A percentile compares a stretch with the other conserved stretches of the same genome.
Conservation (phyloP, 805 yeast species). For the Torulaspora maleeae region DNA sequence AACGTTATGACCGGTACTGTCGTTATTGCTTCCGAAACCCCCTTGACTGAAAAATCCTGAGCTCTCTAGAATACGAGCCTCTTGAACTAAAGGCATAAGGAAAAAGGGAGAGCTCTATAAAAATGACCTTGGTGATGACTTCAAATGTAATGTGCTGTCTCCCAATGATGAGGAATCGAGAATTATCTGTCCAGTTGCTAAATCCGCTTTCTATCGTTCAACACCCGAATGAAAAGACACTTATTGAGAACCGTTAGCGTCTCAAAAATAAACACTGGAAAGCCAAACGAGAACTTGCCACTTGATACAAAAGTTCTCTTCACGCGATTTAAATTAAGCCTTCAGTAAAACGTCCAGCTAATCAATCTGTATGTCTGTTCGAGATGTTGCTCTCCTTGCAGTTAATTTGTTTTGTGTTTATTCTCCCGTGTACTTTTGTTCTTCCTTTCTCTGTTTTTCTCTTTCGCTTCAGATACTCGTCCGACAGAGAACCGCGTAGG, state of each 20-base stretch:
- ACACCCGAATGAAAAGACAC: no score
- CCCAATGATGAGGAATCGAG: not conserved
- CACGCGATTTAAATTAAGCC: not conserved
- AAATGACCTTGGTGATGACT: not conserved
- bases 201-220: no score
- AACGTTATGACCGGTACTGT: constrained; percentile 20
- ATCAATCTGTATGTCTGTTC: not conserved
- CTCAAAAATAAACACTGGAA: no score
- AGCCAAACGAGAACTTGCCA: no score
- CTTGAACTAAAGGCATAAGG: constrained; percentile 15
- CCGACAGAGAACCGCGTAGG: constrained; percentile 6
- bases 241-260: no score
- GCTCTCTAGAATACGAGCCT: constrained; percentile 13
- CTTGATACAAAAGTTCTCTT: not conserved
- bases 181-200: not conserved
- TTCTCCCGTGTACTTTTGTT: constrained; percentile 6
- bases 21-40: constrained; percentile 23
- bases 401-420: constrained; percentile 6
- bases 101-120: not conserved
- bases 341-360: not conserved
- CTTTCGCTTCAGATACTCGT: constrained; percentile 5
- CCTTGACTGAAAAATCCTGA: constrained; percentile 18
- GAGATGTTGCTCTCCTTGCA: not conserved
- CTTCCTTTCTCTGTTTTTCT: constrained; percentile 7
- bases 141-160: not conserved